phyloP scores from a whole-genome alignment of 116 monocot species.

The Phalaenopsis hybrid region DNA sequence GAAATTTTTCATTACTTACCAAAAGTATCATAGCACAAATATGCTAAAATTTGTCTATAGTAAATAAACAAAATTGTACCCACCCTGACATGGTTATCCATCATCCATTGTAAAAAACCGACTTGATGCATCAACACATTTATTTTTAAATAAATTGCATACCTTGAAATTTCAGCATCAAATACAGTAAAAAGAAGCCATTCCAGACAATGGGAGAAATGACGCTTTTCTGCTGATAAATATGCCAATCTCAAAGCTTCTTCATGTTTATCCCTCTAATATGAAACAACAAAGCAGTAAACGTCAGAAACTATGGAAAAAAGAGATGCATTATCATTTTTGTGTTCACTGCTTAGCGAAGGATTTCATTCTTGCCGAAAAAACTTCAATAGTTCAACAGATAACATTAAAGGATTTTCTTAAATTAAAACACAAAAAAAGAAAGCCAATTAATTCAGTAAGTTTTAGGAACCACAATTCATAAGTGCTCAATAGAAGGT shows the following conservation, averaged over 20 bases:
- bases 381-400: neutral
- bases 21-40: neutral
- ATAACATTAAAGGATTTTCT: neutral
- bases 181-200: slow-evolving; percentile 99
- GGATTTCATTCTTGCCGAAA: neutral
- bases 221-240: slow-evolving; percentile 92
- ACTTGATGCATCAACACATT: neutral
- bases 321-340: neutral
- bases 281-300: slow-evolving; percentile 8
- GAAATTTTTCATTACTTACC: neutral
- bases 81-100: neutral
- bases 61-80: neutral
- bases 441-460: neutral
- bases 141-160: slow-evolving; percentile 3
- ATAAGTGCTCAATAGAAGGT: neutral
- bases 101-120: neutral
- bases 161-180: slow-evolving; percentile 99
- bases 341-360: neutral
- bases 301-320: neutral
- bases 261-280: slow-evolving; percentile 85
- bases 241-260: slow-evolving; percentile 84
- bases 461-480: neutral
- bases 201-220: slow-evolving; percentile 97
- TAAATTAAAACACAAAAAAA: neutral
- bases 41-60: neutral